These are phyloP conservation scores for Cladosporium cucumerinum DNA, from an alignment of 2,329 filamentous ascomycete species.

Conservation along the genomic window DNA sequence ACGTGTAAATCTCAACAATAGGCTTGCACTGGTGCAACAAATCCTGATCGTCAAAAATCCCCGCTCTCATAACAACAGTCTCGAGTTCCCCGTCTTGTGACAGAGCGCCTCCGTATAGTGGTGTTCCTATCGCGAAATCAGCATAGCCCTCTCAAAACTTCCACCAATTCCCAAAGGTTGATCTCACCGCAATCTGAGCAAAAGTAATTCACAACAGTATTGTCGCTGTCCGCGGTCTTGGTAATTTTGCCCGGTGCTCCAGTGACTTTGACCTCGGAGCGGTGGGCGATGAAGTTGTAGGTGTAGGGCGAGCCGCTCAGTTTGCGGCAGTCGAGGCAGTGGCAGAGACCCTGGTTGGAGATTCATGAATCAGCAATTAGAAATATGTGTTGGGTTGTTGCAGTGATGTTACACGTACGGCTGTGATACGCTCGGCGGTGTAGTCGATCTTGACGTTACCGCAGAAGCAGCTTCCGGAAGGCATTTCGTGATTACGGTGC, in stretches of 20 bases:
- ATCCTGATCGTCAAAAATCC: slow-evolving; percentile 1
- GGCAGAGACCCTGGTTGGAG: neutral
- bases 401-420: neutral
- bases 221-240: neutral
- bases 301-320: neutral
- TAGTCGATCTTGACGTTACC: slow-evolving; percentile 2
- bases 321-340: slow-evolving; percentile 10
- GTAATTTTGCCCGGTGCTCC: neutral
- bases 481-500: too few relatives aligned
- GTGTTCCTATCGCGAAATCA: neutral
- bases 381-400: neutral
- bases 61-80: slow-evolving; percentile 1
- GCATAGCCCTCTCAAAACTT: neutral
- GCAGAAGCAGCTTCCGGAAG: slow-evolving; percentile 5
- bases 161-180: too few relatives aligned
- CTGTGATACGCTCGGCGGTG: neutral
- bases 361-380: neutral
- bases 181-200: slow-evolving; percentile 7
- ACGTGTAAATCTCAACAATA: slow-evolving; percentile 5
- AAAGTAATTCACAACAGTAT: slow-evolving; percentile 5
- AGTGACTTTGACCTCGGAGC: neutral
- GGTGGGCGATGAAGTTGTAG: slow-evolving; percentile 1
- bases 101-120: neutral
- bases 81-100: neutral
- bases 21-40: neutral